A percentile compares a stretch with the other conserved stretches of the same genome.
phyloP scores from a whole-genome alignment of 768 basidiomycete species.

The Cystofilobasidium bisporidii region DNA sequence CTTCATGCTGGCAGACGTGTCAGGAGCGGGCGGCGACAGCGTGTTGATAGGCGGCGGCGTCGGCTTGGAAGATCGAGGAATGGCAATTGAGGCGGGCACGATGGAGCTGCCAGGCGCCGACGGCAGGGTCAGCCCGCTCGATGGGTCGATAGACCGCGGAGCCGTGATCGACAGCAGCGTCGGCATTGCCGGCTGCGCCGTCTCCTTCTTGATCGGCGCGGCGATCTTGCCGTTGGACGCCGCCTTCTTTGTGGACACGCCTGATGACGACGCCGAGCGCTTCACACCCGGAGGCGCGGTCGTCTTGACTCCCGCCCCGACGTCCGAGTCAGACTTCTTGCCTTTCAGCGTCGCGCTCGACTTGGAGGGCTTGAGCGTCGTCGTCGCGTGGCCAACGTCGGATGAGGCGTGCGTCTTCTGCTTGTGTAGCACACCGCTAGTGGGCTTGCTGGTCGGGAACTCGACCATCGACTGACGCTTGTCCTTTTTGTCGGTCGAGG shows the following conservation, averaged over 20 bases:
- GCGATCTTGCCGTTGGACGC: not conserved
- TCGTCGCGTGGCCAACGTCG: not conserved
- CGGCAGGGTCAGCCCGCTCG: slow-evolving; percentile 14
- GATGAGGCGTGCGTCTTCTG: not conserved
- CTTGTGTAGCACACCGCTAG: not conserved
- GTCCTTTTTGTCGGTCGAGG: not conserved
- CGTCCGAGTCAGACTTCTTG: not conserved
- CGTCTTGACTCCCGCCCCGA: not conserved
- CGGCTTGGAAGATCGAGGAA: not conserved
- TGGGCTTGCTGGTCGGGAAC: not conserved
- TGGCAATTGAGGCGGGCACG: slow-evolving; percentile 14
- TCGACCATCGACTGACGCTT: slow-evolving; percentile 5
- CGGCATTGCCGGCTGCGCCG: not conserved
- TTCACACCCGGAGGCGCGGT: slow-evolving; percentile 14
- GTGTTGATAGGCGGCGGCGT: not conserved
- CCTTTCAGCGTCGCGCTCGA: slow-evolving; percentile 4
- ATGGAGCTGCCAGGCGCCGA: slow-evolving; percentile 25
- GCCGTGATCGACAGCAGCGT: slow-evolving; percentile 24
- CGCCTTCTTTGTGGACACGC: not conserved
- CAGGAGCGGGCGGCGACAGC: not conserved
- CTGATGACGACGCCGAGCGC: slow-evolving; percentile 19
- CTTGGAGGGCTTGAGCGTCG: slow-evolving; percentile 5
- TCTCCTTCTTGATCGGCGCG: not conserved
- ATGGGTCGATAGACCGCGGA: slow-evolving; percentile 19
- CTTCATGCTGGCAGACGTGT: not conserved